These are phyloP conservation scores for Apium graveolens DNA, from an alignment of 129 eudicot genomes.

Conservation along the genomic window DNA sequence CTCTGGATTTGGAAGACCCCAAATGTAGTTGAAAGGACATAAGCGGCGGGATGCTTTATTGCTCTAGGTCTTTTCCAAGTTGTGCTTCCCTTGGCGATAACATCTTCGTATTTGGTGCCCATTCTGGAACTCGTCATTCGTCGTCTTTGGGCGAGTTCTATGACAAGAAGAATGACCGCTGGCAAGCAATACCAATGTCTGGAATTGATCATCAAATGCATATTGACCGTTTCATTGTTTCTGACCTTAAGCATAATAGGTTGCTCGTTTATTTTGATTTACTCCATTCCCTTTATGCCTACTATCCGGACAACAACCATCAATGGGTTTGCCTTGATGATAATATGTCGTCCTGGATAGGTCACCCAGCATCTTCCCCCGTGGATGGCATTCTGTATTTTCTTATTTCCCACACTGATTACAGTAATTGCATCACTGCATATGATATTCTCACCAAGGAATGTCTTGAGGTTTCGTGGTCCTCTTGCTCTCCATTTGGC, in stretches of 20 bases:
- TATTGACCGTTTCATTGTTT: too few species aligned
- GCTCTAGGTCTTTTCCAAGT: neutral
- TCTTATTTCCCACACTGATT: too few species aligned
- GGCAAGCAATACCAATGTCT: neutral
- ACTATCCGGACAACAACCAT: neutral
- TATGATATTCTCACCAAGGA: neutral
- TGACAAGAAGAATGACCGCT: neutral
- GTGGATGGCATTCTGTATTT: neutral
- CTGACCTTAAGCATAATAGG: too few species aligned
- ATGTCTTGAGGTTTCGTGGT: neutral
- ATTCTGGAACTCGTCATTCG: neutral
- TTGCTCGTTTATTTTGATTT: too few species aligned
- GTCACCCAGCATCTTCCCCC: neutral
- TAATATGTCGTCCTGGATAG: neutral
- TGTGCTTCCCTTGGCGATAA: neutral
- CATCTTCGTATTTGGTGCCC: neutral
- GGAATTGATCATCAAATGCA: neutral
- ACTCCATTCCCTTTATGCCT: neutral
- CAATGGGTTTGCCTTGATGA: neutral
- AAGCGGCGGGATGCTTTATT: neutral
- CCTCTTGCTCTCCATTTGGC: neutral
- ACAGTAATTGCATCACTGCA: neutral
- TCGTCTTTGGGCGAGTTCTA: neutral
- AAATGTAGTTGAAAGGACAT: neutral
- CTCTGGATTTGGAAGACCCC: neutral